Base-by-base conservation (phyloP, 441 rosid species). In the Croton laevigatus region DNA sequence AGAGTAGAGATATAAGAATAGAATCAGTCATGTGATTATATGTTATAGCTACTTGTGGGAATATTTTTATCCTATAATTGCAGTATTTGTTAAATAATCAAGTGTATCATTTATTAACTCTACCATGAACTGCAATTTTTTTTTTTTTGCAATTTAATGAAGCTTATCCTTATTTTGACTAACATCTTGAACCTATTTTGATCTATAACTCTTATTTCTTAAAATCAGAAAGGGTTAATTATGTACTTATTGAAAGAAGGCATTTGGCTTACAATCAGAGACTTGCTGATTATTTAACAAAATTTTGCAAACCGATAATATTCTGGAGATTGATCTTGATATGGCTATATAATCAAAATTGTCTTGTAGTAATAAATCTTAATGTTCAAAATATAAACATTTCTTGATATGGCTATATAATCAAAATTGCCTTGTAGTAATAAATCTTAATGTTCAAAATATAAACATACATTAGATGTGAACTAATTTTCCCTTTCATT, bases 1-100 rank as follows among this genome's bases (percentile, higher is more conserved):
- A 73, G 75, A 67, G 73, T 13, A 11, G 61, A 59, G 13, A 73
- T 73, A 67, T 72, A 17, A 11, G 61, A 59, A 8, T 3, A n/a
- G 17, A 17, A 23, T 3, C 34, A 20, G 22, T 22, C 36, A 12
- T 19, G 27, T 4, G 0, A 53, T 19, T 53, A 2, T 53, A 53
- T 19, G 58, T 53, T 55, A 36, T 55, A 22, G 59, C 59, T 55
- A 55, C 16, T 55, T 4, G 7, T n/a, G 58, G 23, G 58, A 52
- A 53, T 53, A 53, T 6, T 27, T 27, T 19, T 53, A 8, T 19
- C 19, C 57, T 10, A 6, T 3, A 22, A 23, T 22, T 55, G 36
- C 36, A 23, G 16, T 55, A 55, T 22, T 55, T 55, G 23, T 22
- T 23, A 10, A 10, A 22, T 12, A 9, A 22, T 55, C 16, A 2